Base-by-base conservation (phyloP, 2,329 filamentous ascomycete genomes). In the Huntiella moniliformis region DNA sequence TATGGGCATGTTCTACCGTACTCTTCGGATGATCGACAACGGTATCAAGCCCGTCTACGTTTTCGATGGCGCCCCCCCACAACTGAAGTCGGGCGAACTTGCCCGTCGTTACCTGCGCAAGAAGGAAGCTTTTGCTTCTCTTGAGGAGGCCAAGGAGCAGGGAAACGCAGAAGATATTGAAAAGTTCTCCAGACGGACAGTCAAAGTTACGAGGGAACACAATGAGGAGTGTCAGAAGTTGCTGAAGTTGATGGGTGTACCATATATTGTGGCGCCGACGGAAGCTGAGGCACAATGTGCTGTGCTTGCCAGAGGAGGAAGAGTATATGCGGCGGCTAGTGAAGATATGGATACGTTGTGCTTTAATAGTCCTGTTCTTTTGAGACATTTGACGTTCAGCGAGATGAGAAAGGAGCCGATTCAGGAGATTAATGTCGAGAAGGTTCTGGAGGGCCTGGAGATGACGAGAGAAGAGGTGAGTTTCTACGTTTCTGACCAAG, bases 1-100 rank as follows among this genome's bases (percentile, higher is more conserved):
- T 12, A 96, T 98, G 87, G 91, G 91, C 58, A 88, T 98, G 78
- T 98, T 98, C 68, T 98, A 98, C 69, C 87, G 91, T 55, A 98
- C 91, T 2, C 72, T 98, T 5, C 86, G 91, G 55, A 96, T 98
- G 67, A 84, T 96, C 57, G 91, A 98, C 64, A 96, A 95, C 56
- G 91, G 91, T 48, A 96, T 98, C 67, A 98, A 98, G 61, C 91
- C 91, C 1, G 74, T 98, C 54, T 98, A 94, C 62, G 88, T 98
- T 48, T 98, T 98, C 60, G 91, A 98, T 56, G 91, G 91, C 49
- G 86, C 87, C 7, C 91, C 91, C 13, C 91, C 91, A 1, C 96
- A 95, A 61, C 78, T 98, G 59, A 98, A 98, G 66, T 94, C 86
- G 0, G 91, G 91, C 52, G 91, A 98, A 65, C 70, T 98, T 47